Base-by-base conservation (phyloP, 495 filamentous ascomycete genomes). In the Lasiosphaeriaceae sp. region DNA sequence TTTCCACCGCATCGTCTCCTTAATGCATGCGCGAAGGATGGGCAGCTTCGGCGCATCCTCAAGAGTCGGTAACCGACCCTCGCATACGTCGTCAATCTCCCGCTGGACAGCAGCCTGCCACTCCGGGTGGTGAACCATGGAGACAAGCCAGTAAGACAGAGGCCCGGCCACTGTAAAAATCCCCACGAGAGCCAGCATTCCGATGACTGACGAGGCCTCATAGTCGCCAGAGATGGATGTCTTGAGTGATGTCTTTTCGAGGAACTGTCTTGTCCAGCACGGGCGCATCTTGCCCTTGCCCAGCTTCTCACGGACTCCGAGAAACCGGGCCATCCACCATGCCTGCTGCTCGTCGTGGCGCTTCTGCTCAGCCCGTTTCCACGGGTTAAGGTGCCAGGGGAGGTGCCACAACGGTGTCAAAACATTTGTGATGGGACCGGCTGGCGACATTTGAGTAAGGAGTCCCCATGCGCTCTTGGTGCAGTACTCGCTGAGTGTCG, bases 71-170 rank as follows among this genome's bases (percentile, higher is more conserved):
- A 77, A 44, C 7, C 70, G 63, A 0, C 59, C 21, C 39, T 59
- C 70, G 53, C 80, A 83, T 22, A 75, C 74, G 7, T 74, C 65
- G 59, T 84, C 82, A 34, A 84, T 60, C 59, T 85, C 82, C 43
- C 75, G 68, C 56, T 83, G 80, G 11, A 75, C 71, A 0, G 63
- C 62, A 2, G 55, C 63, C 50, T 76, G 73, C 73, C 73, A 76
- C 37, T 66, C 62, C 2, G 69, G 72, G 45, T 74, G 66, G 50
- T 76, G 66, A 31, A 74, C 61, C 73, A 76, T 76, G 0, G 65
- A 49, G 5, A 75, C 70, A 1, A 76, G 55, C 66, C 67, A 76
- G 60, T 74, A 76, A 22, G 67, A 71, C 11, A 76, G 53, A 9
- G 73, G 73, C 0, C 73, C 73, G 4, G 70, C 72, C 8, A 76